These are phyloP conservation scores for Syzygium aqueum DNA, from an alignment of 345 rosid species.

Conservation along the genomic window DNA sequence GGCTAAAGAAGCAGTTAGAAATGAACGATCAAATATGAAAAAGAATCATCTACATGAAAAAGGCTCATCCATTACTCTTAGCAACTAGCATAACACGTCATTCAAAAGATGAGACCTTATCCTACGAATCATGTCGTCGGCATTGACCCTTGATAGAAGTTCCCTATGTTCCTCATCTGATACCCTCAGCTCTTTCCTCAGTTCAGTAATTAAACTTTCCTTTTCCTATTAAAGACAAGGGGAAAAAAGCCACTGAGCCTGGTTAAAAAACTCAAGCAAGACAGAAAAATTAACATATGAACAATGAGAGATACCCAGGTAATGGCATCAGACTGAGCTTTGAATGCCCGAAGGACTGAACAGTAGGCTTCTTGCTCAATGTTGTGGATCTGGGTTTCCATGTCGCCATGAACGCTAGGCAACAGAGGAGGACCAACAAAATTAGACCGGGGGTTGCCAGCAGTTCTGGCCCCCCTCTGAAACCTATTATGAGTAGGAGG, in stretches of 20 bases:
- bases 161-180: constrained; percentile 97
- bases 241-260: background rate
- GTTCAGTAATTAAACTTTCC: constrained; percentile 93
- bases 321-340: constrained; percentile 98
- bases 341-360: constrained; percentile 87
- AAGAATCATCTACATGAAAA: background rate
- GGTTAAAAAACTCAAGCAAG: background rate
- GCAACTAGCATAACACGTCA: constrained; percentile 6
- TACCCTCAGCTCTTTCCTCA: constrained; percentile 89
- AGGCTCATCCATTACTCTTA: background rate
- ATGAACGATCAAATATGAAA: background rate
- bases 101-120: constrained; percentile 53
- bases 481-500: constrained; percentile 94
- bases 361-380: constrained; percentile 95
- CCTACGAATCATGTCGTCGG: constrained; percentile 78
- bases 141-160: constrained; percentile 79
- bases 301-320: constrained; percentile 63
- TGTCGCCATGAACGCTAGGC: constrained; percentile 67
- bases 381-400: constrained; percentile 94
- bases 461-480: constrained; percentile 62
- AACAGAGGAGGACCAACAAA: constrained; percentile 45
- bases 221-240: constrained; percentile 47
- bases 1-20: constrained; percentile 6
- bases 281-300: background rate
- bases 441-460: constrained; percentile 80